Percentiles rank a stretch among this genome's conserved stretches.
phyloP scores from a whole-genome alignment of 1,139 yeast genomes.

The Scheffersomyces parashehatae region DNA sequence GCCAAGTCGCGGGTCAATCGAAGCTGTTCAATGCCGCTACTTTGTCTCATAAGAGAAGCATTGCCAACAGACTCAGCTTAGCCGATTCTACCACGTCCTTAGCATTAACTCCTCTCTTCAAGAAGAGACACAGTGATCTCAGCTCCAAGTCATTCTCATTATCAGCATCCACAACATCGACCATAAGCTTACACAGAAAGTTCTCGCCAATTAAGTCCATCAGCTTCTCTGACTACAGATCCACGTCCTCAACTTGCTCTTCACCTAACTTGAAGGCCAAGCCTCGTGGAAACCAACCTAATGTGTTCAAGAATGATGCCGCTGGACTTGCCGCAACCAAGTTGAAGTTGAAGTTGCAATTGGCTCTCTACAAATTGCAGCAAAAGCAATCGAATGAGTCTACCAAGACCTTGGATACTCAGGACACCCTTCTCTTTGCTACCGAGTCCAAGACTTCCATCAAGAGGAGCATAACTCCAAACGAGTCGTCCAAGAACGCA shows the following conservation, averaged over 20 bases:
- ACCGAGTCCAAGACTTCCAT: constrained; percentile 1
- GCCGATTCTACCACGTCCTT: constrained; percentile 4
- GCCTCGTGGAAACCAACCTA: not conserved
- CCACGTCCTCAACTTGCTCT: constrained; percentile 8
- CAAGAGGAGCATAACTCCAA: not conserved
- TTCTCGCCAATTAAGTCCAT: constrained; percentile 15
- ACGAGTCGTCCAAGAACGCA: not conserved
- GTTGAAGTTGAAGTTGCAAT: constrained; percentile 67
- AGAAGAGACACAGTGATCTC: constrained; percentile 4
- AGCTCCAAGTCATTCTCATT: constrained; percentile 4
- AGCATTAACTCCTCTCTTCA: constrained; percentile 6
- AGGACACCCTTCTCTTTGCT: not conserved
- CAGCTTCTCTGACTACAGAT: constrained; percentile 29
- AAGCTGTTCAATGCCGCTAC: constrained; percentile 9
- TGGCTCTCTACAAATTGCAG: constrained; percentile 75
- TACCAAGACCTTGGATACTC: not conserved
- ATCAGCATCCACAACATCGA: constrained; percentile 3
- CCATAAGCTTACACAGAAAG: constrained; percentile 3
- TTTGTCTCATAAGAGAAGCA: not conserved
- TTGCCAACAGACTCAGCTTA: not conserved
- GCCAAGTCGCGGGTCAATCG: constrained; percentile 4
- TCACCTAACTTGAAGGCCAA: constrained; percentile 6
- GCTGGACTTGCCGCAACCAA: constrained; percentile 53
- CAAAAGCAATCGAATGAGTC: constrained; percentile 7
- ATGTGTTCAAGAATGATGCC: constrained; percentile 10